Evolutionary conservation across 371 early-diverging fungal species (phyloP).

Genomic region (Saksenaea oblongispora): DNA sequence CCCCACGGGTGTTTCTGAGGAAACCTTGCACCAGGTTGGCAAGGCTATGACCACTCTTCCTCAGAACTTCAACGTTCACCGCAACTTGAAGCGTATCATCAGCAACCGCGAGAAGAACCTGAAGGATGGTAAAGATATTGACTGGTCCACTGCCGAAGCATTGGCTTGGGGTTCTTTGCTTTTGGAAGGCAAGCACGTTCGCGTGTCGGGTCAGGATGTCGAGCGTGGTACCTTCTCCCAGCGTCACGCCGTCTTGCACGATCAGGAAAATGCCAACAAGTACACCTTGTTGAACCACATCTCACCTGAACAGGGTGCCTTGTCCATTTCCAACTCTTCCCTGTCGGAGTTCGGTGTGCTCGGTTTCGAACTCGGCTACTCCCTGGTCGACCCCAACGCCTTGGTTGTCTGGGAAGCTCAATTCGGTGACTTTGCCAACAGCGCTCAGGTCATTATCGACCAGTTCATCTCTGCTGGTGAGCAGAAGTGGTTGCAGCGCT

Average conservation of each 20-base stretch:
- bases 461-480: slow-evolving; percentile 96
- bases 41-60: slow-evolving; percentile 80
- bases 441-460: slow-evolving; percentile 96
- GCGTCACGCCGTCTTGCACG: slow-evolving; percentile 94
- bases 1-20: slow-evolving; percentile 80
- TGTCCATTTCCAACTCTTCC: slow-evolving; percentile 93
- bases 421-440: slow-evolving; percentile 98
- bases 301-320: slow-evolving; percentile 77
- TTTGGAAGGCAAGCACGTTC: slow-evolving; percentile 88
- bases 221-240: slow-evolving; percentile 98
- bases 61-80: slow-evolving; percentile 84
- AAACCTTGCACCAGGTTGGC: slow-evolving; percentile 80
- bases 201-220: slow-evolving; percentile 95
- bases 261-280: slow-evolving; percentile 76
- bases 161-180: slow-evolving; percentile 93
- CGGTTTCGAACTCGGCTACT: slow-evolving; percentile 97
- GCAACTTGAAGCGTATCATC: slow-evolving; percentile 84
- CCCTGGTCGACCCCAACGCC: slow-evolving; percentile 90
- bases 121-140: slow-evolving; percentile 77
- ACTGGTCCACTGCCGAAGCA: slow-evolving; percentile 97
- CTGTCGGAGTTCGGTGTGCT: slow-evolving; percentile 95
- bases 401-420: slow-evolving; percentile 98
- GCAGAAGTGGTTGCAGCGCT: slow-evolving; percentile 96
- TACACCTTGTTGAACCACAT: slow-evolving; percentile 85
- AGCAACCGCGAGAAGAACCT: slow-evolving; percentile 82